These are phyloP conservation scores for Cutaneotrichosporon sp. DNA, from an alignment of 1,284 basidiomycete species.

Conservation along the genomic window DNA sequence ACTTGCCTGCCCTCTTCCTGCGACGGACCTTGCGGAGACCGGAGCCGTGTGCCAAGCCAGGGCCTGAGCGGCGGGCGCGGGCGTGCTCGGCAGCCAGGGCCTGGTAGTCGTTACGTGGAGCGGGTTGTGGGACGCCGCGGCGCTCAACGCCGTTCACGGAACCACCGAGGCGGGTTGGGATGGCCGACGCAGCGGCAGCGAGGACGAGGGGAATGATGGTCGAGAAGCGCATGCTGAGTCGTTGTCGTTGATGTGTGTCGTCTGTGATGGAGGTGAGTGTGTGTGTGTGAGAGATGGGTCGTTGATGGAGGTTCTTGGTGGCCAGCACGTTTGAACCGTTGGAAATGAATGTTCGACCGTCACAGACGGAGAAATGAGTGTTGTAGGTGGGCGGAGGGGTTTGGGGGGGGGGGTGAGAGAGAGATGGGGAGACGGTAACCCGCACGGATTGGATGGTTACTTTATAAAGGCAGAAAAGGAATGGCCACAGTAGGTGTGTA, in stretches of 20 bases:
- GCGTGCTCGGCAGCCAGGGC: slow-evolving; percentile 1
- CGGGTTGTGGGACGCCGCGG: not conserved
- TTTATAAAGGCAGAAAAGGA: too few relatives aligned
- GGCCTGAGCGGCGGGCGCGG: not conserved
- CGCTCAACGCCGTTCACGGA: not conserved
- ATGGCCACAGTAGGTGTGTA: too few relatives aligned
- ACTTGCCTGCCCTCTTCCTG: slow-evolving; percentile 2
- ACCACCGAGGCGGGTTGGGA: not conserved
- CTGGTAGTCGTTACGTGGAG: not conserved
- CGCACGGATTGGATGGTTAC: too few relatives aligned
- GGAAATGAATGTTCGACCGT: too few relatives aligned
- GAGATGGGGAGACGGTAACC: too few relatives aligned
- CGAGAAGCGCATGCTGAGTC: not conserved
- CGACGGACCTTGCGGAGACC: slow-evolving; percentile 8
- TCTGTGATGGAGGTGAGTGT: not conserved
- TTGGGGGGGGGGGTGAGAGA: too few relatives aligned
- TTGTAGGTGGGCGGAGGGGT: too few relatives aligned
- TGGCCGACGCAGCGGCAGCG: slow-evolving; percentile 1
- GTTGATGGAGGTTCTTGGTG: too few relatives aligned
- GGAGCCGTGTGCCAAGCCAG: not conserved
- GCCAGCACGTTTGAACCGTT: too few relatives aligned
- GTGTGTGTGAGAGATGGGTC: not conserved
- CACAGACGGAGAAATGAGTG: too few relatives aligned
- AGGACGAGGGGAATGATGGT: not conserved
- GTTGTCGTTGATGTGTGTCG: not conserved